A percentile compares a stretch with the other conserved stretches of the same genome.
Evolutionary conservation across 768 basidiomycete genomes (phyloP).

Genomic region (Collybiopsis luxurians): DNA sequence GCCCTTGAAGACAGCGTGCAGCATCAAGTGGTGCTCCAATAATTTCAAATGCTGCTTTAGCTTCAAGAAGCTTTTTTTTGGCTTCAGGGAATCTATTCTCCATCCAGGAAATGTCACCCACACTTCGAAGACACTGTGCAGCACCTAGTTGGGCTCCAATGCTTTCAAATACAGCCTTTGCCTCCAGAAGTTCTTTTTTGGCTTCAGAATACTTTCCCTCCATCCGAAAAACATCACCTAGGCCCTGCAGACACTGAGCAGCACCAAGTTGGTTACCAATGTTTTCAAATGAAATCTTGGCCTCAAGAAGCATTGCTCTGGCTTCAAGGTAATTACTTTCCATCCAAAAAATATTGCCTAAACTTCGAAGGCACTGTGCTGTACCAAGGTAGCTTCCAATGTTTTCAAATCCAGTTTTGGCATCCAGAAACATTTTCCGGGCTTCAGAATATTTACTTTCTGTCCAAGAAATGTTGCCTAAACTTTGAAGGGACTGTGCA

Average conservation of each 20-base stretch:
- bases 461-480: background rate
- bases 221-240: too few relatives aligned
- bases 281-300: background rate
- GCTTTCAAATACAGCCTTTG: too few relatives aligned
- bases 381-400: background rate
- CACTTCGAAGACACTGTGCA: too few relatives aligned
- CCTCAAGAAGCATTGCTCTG: background rate
- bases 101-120: too few relatives aligned
- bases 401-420: background rate
- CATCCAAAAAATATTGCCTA: constrained; percentile 7
- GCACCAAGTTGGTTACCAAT: too few relatives aligned
- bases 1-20: constrained; percentile 6
- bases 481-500: constrained; percentile 5
- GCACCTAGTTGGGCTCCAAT: too few relatives aligned
- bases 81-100: too few relatives aligned
- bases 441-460: constrained; percentile 5
- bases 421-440: background rate
- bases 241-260: too few relatives aligned
- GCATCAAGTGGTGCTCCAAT: background rate
- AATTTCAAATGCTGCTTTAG: too few relatives aligned
- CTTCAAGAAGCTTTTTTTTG: too few relatives aligned
- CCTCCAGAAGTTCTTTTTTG: too few relatives aligned
- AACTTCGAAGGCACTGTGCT: constrained; percentile 7
- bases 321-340: background rate
- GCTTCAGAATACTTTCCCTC: too few relatives aligned